Percentiles rank a stretch among this genome's conserved stretches.
phyloP scores from a whole-genome alignment of 2,329 filamentous ascomycete genomes.

The Penicillium nordicum region DNA sequence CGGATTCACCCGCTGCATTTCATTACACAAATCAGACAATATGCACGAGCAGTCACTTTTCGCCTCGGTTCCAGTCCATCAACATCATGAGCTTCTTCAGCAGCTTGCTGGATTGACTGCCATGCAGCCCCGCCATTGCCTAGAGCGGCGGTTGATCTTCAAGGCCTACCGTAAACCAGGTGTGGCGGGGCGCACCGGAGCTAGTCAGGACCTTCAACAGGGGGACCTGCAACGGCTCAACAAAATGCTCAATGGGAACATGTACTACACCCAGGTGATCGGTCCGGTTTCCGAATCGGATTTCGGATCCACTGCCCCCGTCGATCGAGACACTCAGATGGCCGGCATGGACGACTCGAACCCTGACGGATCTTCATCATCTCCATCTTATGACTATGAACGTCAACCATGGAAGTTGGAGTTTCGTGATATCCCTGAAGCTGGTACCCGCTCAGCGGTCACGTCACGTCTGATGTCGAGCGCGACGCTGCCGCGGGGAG shows the following conservation, averaged over 20 bases:
- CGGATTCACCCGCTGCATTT: constrained; percentile 18
- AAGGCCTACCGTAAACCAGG: constrained; percentile 51
- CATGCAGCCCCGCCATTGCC: constrained; percentile 55
- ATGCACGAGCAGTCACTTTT: constrained; percentile 65
- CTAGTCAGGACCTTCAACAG: constrained; percentile 45
- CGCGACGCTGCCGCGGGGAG: constrained; percentile 47
- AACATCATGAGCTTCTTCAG: constrained; percentile 59
- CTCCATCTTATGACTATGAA: constrained; percentile 32
- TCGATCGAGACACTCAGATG: constrained; percentile 32
- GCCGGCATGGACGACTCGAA: constrained; percentile 25
- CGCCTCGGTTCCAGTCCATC: constrained; percentile 54
- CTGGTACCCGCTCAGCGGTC: constrained; percentile 52
- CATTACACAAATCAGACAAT: constrained; percentile 8
- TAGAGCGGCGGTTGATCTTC: constrained; percentile 59
- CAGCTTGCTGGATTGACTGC: constrained; percentile 60
- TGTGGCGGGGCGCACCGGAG: constrained; percentile 39
- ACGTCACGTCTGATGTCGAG: constrained; percentile 53
- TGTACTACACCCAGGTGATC: constrained; percentile 55
- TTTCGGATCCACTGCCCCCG: constrained; percentile 29
- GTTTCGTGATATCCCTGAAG: constrained; percentile 50
- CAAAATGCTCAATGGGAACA: constrained; percentile 48
- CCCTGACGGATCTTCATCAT: neutral
- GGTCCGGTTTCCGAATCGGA: constrained; percentile 41
- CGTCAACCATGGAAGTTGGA: constrained; percentile 45
- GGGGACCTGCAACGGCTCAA: constrained; percentile 45